Base-by-base conservation (phyloP, 2,329 filamentous ascomycete genomes). In the Sordariomycetes sp. region DNA sequence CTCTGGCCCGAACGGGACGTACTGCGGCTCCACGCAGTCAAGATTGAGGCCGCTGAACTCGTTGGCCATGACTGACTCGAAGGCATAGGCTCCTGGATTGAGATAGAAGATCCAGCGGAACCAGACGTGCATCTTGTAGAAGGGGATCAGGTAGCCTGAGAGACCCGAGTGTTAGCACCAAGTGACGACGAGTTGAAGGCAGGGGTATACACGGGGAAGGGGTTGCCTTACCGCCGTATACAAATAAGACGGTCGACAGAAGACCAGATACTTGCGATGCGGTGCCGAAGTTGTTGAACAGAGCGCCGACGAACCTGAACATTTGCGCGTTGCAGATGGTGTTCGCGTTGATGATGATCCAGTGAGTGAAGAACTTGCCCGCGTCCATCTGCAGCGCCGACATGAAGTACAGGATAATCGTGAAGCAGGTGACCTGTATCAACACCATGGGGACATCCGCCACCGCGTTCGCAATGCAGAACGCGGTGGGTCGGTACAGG, bases 11-110 rank as follows among this genome's bases (percentile, higher is more conserved):
- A 70, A 68, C 0, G 83, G 84, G 0, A 85, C 78, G 3, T 86
- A 71, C 56, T 85, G 79, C 1, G 74, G 73, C 0, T 79, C 72
- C 1, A 75, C 72, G 62, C 85, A 89, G 25, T 78, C 63, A 71
- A 89, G 82, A 0, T 70, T 69, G 6, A 79, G 73, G 32, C 74
- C 73, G 54, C 78, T 61, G 75, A 77, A 77, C 62, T 89, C 85
- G 62, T 87, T 89, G 0, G 81, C 68, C 60, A 88, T 70, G 2
- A 88, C 79, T 3, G 80, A 79, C 65, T 89, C 86, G 61, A 86
- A 88, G 1, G 79, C 76, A 62, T 87, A 89, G 0, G 70, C 64
- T 4, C 63, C 65, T 0, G 77, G 77, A 57, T 79, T 79, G 59
- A 79, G 63, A 54, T 77, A 81, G 62, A 74, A 80, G n/a, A 84